Evolutionary conservation across 2,329 filamentous ascomycete species (phyloP).

Genomic region (Calonectria hongkongensis): DNA sequence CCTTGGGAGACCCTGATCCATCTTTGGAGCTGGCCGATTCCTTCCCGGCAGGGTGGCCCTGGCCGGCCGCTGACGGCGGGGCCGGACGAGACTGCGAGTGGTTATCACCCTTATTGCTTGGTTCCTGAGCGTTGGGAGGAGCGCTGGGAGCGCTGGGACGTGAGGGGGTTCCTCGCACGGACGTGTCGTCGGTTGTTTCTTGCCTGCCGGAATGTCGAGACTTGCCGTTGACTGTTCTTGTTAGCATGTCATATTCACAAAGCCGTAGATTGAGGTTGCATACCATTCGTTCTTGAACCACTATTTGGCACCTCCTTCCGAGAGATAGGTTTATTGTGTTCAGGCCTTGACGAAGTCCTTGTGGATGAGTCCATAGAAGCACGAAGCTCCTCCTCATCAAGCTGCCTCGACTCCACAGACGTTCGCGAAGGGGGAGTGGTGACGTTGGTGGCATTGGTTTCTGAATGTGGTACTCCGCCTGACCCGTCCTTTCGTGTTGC

Average conservation of each 20-base stretch:
- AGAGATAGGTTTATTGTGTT: conserved; percentile 70
- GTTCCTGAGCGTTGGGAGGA: conserved; percentile 45
- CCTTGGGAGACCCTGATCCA: conserved; percentile 65
- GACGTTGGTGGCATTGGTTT: conserved; percentile 61
- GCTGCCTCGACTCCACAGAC: conserved; percentile 75
- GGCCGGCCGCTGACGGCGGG: conserved; percentile 68
- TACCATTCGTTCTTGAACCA: conserved; percentile 65
- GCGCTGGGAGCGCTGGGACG: conserved; percentile 41
- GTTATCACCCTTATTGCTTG: conserved; percentile 64
- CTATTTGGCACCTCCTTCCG: conserved; percentile 78
- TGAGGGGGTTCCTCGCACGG: conserved; percentile 50
- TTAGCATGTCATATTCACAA: conserved; percentile 37
- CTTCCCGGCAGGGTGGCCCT: conserved; percentile 63
- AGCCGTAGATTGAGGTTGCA: conserved; percentile 45
- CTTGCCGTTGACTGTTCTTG: conserved; percentile 55
- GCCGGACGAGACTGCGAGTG: conserved; percentile 76
- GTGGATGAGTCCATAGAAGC: conserved; percentile 65
- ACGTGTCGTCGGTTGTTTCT: conserved; percentile 50
- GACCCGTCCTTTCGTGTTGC: conserved; percentile 52
- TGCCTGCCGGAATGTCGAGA: conserved; percentile 47
- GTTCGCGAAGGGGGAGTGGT: conserved; percentile 65
- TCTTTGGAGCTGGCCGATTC: conserved; percentile 69
- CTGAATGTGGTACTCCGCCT: conserved; percentile 56
- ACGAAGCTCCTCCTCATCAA: conserved; percentile 72
- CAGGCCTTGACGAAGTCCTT: conserved; percentile 62